Base-by-base conservation (phyloP, 371 early-diverging fungal genomes). In the Cokeromyces recurvatus region DNA sequence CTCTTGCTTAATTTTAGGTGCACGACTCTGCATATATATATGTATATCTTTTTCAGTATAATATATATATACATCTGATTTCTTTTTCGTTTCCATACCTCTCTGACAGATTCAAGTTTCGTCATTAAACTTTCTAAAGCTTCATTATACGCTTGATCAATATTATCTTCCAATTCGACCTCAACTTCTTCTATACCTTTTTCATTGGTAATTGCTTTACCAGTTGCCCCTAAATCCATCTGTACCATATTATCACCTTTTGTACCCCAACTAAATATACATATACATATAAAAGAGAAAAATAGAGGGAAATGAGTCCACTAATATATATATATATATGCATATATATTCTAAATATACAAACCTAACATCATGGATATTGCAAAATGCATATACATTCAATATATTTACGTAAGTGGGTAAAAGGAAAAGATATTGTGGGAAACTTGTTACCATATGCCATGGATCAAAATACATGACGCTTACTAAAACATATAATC, bases 181-280 rank as follows among this genome's bases (percentile, higher is more conserved):
- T 84, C 78, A 1, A 81, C 86, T 2, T 76, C 74, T 25, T 80
- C 79, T 20, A 62, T 54, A 15, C 73, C 71, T 48, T 77, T 63
- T 23, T 70, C 64, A 4, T 47, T 52, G 0, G 49, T 51, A 0
- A 32, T 45, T 3, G 56, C 48, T 54, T 61, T 68, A 16, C 51
- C 72, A 24, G 75, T 79, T 6, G 68, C 68, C 14, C 82, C 82
- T 15, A 78, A 64, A 61, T 80, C 66, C 54, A 67, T 68, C 12
- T 68, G 54, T 0, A 68, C 48, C 0, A 57, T 38, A 39, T 81
- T 86, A 53, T 85, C 91, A 41, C 94, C 94, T 63, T 93, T 93
- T 9, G 95, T 94, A n/a, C 95, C 95, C 95, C 95, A 94, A 24
- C 91, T 86, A 57, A n/a, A n/a, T n/a, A n/a, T n/a, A n/a, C n/a